Base-by-base conservation (phyloP, 805 yeast species). In the Candida oleophila region DNA sequence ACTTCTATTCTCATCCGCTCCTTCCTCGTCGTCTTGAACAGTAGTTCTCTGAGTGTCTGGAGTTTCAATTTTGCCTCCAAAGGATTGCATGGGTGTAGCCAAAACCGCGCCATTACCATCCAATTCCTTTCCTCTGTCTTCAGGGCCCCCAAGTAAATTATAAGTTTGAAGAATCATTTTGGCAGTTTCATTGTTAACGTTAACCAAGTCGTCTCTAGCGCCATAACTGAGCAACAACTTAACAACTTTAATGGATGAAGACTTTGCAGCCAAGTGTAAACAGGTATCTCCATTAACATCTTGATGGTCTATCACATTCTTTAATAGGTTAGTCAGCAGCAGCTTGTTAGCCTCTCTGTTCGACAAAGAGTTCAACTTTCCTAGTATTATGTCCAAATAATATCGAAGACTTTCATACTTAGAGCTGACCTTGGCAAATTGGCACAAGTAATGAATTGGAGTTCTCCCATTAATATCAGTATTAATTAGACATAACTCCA, bases 281-380 rank as follows among this genome's bases (percentile, higher is more conserved):
- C 95, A 89, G 0, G 97, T 89, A 55, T 90, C 89, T 3, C 97
- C 97, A 49, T 82, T 76, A 19, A 73, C 75, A 64, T 94, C 98
- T 59, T 81, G 88, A 55, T 84, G 90, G 58, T 89, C 87, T 22
- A 86, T 60, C 36, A 86, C 82, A 45, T 78, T 74, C 33, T 77
- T 78, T 34, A 85, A 68, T 50, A 86, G 70, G 52, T 84, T 52
- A 5, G 42, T 32, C 37, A 16, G 19, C 33, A 11, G 33, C 14
- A 7, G 37, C 19, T 34, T 34, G 14, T 57, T 55, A 11, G 63
- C 53, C 44, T 56, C 61, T 30, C 55, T 62, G 36, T 61, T 57
- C 15, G 71, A 56, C 53, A 71, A 55, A 3, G 58, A 85, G 2
- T 87, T 77, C 38, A 91, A 68, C 63, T 87, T 89, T 22, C 85